These are phyloP conservation scores for Apocynum venetum DNA, from an alignment of 257 asterid species.

Conservation along the genomic window DNA sequence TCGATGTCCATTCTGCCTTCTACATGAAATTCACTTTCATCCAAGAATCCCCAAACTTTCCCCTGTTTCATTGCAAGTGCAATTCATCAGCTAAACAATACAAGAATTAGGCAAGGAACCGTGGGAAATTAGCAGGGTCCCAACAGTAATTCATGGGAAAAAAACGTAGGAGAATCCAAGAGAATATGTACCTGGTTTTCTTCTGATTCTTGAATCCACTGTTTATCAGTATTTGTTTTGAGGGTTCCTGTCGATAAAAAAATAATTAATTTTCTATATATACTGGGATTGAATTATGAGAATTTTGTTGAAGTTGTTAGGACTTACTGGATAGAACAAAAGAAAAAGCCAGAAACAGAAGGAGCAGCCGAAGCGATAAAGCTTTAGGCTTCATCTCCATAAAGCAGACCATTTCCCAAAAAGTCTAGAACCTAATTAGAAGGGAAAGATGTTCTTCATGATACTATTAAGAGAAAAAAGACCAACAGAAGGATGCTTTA, in stretches of 20 bases:
- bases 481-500: background rate
- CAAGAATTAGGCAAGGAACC: background rate
- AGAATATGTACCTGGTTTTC: background rate
- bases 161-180: background rate
- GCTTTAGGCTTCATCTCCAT: conserved; percentile 8
- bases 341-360: conserved; percentile 5
- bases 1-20: conserved; percentile 19
- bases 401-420: background rate
- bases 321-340: conserved; percentile 12
- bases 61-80: background rate
- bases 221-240: conserved; percentile 5
- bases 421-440: background rate
- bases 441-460: background rate
- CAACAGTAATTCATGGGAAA: too few relatives aligned
- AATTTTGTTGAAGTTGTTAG: background rate
- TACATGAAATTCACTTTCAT: conserved; percentile 2
- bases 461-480: background rate
- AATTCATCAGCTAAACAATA: background rate
- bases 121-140: background rate
- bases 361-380: background rate
- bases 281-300: background rate
- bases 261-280: background rate
- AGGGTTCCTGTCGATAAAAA: conserved; percentile 9
- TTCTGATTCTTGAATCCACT: background rate
- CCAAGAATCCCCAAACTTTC: background rate